Conservation (phyloP, 805 yeast genomes). For the Naumovozyma dairenensis region DNA sequence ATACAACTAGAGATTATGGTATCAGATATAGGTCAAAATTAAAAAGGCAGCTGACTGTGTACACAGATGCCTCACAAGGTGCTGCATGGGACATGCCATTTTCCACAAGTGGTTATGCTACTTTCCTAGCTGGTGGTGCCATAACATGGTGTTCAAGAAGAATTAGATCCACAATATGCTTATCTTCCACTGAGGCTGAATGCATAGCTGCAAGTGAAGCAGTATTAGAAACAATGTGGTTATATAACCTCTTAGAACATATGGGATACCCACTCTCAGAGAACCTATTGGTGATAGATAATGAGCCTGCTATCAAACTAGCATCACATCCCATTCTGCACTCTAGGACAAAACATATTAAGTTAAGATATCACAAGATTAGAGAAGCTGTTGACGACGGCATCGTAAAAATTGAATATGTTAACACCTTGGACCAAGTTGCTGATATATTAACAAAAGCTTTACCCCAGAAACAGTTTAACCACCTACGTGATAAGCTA, state of each 20-base stretch:
- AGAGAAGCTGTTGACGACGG: conserved; percentile 3
- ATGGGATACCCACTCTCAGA: background rate
- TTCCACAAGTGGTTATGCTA: conserved; percentile 9
- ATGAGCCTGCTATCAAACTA: conserved; percentile 4
- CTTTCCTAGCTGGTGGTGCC: conserved; percentile 5
- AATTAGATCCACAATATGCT: conserved; percentile 4
- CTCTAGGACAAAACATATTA: conserved; percentile 8
- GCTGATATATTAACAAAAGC: conserved; percentile 5
- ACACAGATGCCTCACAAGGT: conserved; percentile 8
- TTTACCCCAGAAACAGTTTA: background rate
- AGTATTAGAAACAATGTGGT: no score
- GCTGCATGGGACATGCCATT: conserved; percentile 4
- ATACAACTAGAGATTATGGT: conserved; percentile 2
- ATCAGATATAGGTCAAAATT: conserved; percentile 1
- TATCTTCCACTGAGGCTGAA: conserved; percentile 9
- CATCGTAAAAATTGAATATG: conserved; percentile 1
- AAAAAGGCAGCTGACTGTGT: background rate
- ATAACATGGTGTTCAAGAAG: conserved; percentile 11
- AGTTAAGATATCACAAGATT: conserved; percentile 4
- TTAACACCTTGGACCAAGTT: conserved; percentile 4
- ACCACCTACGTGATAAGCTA: no score
- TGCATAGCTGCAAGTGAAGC: conserved; percentile 8
- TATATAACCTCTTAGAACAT: conserved; percentile 2
- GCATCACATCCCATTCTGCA: conserved; percentile 4
- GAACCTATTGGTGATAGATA: conserved; percentile 3